Percentiles rank a stretch among this genome's conserved stretches.
Evolutionary conservation across 1,284 basidiomycete species (phyloP).

Genomic region (Mycena citricolor): DNA sequence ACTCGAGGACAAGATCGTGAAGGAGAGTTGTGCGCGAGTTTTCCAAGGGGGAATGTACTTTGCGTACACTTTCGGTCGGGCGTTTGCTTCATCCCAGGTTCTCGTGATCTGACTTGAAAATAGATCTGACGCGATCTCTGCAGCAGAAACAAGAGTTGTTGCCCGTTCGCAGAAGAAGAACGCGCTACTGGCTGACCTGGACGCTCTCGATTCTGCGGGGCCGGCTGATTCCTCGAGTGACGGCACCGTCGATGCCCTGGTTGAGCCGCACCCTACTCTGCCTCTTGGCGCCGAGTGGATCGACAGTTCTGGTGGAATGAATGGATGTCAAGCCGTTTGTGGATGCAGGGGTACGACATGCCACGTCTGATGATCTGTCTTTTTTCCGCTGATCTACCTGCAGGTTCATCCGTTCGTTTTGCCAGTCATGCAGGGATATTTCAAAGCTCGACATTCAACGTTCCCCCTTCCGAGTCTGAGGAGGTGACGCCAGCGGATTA

Average conservation of each 20-base stretch:
- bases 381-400: too few relatives aligned
- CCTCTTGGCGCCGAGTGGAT: conserved; percentile 86
- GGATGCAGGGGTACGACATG: conserved; percentile 73
- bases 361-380: too few relatives aligned
- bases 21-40: conserved; percentile 67
- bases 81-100: conserved; percentile 20
- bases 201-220: conserved; percentile 42
- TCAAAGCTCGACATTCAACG: conserved; percentile 64
- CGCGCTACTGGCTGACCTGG: conserved; percentile 55
- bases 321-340: conserved; percentile 74
- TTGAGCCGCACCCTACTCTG: conserved; percentile 68
- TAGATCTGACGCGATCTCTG: conserved; percentile 76
- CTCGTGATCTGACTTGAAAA: conserved; percentile 11
- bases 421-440: conserved; percentile 89
- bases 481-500: conserved; percentile 60
- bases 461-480: conserved; percentile 68
- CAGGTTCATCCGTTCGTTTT: conserved; percentile 81
- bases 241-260: conserved; percentile 51
- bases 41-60: conserved; percentile 84
- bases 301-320: conserved; percentile 91
- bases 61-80: conserved; percentile 69
- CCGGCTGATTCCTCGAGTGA: conserved; percentile 27
- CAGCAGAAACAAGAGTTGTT: conserved; percentile 75
- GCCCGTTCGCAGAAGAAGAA: conserved; percentile 54
- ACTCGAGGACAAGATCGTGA: conserved; percentile 77